Base-by-base conservation (phyloP, 2,329 filamentous ascomycete species). In the Teratosphaeria pseudoeucalypti region DNA sequence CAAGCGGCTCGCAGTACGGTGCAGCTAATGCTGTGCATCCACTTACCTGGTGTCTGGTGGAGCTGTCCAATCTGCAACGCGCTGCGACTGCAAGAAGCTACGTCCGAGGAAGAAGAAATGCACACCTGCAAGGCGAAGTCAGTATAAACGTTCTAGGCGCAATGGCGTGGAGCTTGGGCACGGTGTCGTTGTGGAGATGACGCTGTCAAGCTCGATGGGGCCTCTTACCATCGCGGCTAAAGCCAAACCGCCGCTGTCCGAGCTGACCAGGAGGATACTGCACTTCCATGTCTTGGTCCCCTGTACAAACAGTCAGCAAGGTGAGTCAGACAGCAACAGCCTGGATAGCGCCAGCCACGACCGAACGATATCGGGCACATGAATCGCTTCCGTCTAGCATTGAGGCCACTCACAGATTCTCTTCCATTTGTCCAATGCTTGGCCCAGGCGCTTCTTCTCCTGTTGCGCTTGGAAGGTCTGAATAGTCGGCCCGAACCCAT, bases 21-120 rank as follows among this genome's bases (percentile, higher is more conserved):
- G 6, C 37, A 43, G 37, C 37, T 16, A 2, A 16, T 43, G 16
- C 37, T 16, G n/a, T 23, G 43, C 6, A n/a, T 19, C 6, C 23
- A n/a, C 43, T 49, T 23, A 49, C 43, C 84, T 79, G 61, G 78
- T 73, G 66, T 88, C 84, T 6, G 82, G 76, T 14, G 79, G 73
- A 63, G 82, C 73, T 56, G 81, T 78, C 67, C 83, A 77, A 67
- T 85, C 81, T 23, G 64, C 63, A 9, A 69, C 62, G 19, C 68
- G 67, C 52, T 69, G 67, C 61, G 82, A 82, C 68, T 84, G 82
- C 58, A 89, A 74, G 67, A 89, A 78, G 66, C 83, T 81, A 62
- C 82, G 86, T 16, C 85, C 86, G 52, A 90, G 78, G 79, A 84
- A 90, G 74, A 86, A 90, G 70, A 86, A 90, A 66, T 88, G 86